phyloP scores from a whole-genome alignment of 345 rosid species.

The Citropsis articulata region DNA sequence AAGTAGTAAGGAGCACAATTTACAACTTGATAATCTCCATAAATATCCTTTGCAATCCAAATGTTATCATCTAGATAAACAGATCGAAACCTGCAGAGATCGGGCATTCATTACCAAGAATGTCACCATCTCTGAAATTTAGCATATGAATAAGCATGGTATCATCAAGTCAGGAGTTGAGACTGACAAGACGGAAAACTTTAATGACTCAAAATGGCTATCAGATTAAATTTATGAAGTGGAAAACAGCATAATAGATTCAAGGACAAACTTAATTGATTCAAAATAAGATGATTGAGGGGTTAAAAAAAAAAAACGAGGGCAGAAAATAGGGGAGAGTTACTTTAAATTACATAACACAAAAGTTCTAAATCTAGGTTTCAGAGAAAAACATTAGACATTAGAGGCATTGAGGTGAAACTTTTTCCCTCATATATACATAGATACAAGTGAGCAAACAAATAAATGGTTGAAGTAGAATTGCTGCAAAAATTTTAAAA shows the following conservation, averaged over 20 bases:
- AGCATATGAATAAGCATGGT: background rate
- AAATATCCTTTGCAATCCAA: slow-evolving; percentile 32
- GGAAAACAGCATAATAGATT: background rate
- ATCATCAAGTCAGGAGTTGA: background rate
- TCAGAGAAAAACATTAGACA: background rate
- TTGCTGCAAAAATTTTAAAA: background rate
- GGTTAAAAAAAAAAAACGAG: background rate
- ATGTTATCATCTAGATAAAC: slow-evolving; percentile 40
- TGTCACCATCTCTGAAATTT: background rate
- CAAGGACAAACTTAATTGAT: background rate
- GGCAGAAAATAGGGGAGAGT: background rate
- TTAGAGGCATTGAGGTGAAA: background rate
- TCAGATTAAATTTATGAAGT: background rate
- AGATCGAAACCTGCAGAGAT: slow-evolving; percentile 34
- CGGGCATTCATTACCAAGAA: background rate
- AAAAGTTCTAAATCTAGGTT: background rate
- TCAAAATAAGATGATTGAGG: too few species aligned
- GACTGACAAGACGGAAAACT: background rate
- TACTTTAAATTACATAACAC: background rate
- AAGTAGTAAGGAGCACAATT: slow-evolving; percentile 29
- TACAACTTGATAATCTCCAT: slow-evolving; percentile 40
- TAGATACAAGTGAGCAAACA: background rate
- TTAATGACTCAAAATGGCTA: background rate
- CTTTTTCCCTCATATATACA: background rate
- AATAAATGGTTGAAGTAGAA: background rate